phyloP scores from a whole-genome alignment of 345 rosid genomes.

The Pseudoturritis turrita region DNA sequence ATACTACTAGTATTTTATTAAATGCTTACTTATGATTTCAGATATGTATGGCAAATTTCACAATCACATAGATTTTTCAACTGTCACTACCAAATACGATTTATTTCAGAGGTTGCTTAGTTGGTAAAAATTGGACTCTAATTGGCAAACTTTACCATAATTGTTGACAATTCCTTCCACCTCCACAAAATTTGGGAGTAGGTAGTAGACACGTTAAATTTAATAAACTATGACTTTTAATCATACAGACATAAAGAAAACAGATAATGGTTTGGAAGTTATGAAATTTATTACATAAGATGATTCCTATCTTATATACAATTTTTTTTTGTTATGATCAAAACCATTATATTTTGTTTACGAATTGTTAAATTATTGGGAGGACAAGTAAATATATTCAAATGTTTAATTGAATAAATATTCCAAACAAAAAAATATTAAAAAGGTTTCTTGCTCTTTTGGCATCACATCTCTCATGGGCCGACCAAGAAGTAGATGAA shows the following conservation, averaged over 20 bases:
- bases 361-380: not conserved
- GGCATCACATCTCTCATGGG: conserved; percentile 9
- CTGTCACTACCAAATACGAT: not conserved
- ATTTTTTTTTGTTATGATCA: not conserved
- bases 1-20: not conserved
- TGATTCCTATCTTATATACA: not conserved
- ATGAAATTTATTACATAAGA: conserved; percentile 1
- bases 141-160: conserved; percentile 11
- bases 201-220: conserved; percentile 3
- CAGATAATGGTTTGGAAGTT: conserved; percentile 22
- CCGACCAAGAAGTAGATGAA: conserved; percentile 27
- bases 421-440: not conserved
- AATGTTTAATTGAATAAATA: not conserved
- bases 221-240: not conserved
- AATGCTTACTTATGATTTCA: not conserved
- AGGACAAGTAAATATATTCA: not conserved
- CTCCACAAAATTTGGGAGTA: conserved; percentile 8
- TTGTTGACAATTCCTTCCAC: conserved; percentile 20
- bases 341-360: not conserved
- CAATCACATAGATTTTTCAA: not conserved
- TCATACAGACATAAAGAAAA: conserved; percentile 2
- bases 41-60: not conserved
- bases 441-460: conserved; percentile 8
- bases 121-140: conserved; percentile 7
- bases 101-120: not conserved